These are phyloP conservation scores for Rhodosorus marinus DNA, from an alignment of 23 red algal species.

Conservation along the genomic window DNA sequence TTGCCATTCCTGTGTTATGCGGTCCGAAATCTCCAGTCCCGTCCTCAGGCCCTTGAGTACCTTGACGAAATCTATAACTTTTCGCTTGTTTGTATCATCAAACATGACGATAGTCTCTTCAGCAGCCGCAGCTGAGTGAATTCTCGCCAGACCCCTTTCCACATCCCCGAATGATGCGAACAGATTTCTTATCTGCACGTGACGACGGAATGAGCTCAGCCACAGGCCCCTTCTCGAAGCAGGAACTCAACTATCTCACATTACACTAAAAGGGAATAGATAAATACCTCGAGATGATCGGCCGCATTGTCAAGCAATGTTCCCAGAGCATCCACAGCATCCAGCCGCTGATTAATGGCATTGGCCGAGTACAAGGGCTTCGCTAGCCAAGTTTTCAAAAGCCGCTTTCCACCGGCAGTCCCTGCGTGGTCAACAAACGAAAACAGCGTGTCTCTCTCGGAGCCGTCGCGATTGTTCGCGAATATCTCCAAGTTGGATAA, in stretches of 20 bases:
- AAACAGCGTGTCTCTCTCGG: slow-evolving; percentile 45
- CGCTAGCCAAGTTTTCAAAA: slow-evolving; percentile 54
- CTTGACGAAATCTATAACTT: slow-evolving; percentile 51
- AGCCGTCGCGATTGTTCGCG: slow-evolving; percentile 10
- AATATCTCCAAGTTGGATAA: slow-evolving; percentile 62
- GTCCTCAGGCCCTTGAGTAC: slow-evolving; percentile 36
- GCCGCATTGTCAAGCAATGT: no score
- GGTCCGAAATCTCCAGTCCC: slow-evolving; percentile 31
- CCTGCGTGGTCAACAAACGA: slow-evolving; percentile 55
- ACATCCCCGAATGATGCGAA: no score
- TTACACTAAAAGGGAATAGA: no score
- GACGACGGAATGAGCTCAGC: no score
- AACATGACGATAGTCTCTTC: slow-evolving; percentile 65
- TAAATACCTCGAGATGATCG: no score
- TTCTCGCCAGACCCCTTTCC: slow-evolving; percentile 44
- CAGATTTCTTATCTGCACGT: no score
- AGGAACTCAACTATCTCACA: no score
- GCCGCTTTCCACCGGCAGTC: slow-evolving; percentile 46
- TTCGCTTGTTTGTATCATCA: slow-evolving; percentile 84
- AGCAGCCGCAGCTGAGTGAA: slow-evolving; percentile 43
- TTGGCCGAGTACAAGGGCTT: slow-evolving; percentile 31
- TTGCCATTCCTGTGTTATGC: no score
- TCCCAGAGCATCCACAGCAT: slow-evolving; percentile 62
- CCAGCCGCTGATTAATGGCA: slow-evolving; percentile 44
- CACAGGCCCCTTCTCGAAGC: no score